Percentiles rank a stretch among this genome's conserved stretches.
These are phyloP conservation scores for Linnemannia schmuckeri DNA, from an alignment of 192 early-diverging fungal genomes.

Conservation along the genomic window DNA sequence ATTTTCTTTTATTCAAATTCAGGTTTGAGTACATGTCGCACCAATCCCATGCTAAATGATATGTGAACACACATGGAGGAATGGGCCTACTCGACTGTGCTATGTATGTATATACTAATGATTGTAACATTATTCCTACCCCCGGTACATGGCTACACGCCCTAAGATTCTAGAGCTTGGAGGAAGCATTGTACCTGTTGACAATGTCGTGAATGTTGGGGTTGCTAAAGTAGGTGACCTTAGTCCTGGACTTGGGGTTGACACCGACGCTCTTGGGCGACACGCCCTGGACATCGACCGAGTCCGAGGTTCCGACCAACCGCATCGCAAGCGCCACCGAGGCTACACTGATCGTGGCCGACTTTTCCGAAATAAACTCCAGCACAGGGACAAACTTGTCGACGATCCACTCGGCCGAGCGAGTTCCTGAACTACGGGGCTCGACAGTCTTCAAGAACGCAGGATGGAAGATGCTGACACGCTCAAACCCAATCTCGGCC, in stretches of 20 bases:
- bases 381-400: constrained; percentile 23
- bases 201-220: constrained; percentile 44
- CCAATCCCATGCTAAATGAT: background rate
- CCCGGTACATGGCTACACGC: too few species aligned
- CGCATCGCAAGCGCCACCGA: constrained; percentile 38
- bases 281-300: constrained; percentile 26
- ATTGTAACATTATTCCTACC: too few species aligned
- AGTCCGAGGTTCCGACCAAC: constrained; percentile 12
- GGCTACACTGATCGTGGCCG: constrained; percentile 19
- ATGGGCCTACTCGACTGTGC: too few species aligned
- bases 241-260: constrained; percentile 20
- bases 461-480: constrained; percentile 76
- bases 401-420: constrained; percentile 8
- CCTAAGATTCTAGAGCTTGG: background rate
- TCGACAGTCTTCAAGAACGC: constrained; percentile 63
- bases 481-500: constrained; percentile 70
- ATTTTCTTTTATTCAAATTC: background rate
- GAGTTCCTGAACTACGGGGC: constrained; percentile 7
- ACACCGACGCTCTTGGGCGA: constrained; percentile 20
- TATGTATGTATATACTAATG: too few species aligned
- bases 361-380: constrained; percentile 30
- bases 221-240: constrained; percentile 31
- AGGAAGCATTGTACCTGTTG: constrained; percentile 19
- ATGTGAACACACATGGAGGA: too few species aligned
- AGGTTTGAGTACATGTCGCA: too few species aligned